Evolutionary conservation across 148 eudicot species (phyloP).

Genomic region (Chenopodium berlandieri): DNA sequence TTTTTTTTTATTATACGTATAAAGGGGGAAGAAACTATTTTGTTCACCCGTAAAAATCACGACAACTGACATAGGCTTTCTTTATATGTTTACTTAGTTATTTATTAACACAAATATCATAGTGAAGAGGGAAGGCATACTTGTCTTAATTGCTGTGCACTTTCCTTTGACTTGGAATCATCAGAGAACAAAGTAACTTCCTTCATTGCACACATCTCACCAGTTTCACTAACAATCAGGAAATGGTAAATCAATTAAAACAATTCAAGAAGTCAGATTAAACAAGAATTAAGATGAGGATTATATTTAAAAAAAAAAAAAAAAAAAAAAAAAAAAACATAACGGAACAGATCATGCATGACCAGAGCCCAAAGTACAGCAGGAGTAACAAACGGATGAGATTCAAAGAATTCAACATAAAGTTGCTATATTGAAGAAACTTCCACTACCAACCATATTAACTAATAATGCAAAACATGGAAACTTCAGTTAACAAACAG

Average conservation of each 20-base stretch:
- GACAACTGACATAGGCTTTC: not conserved
- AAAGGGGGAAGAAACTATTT: not conserved
- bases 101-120: not conserved
- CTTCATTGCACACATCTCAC: constrained; percentile 73
- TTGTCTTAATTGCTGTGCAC: constrained; percentile 53
- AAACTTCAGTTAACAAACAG: not conserved
- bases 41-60: not conserved
- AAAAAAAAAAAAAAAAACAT: too few species aligned
- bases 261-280: not conserved
- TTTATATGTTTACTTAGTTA: not conserved
- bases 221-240: constrained; percentile 44
- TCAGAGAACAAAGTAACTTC: constrained; percentile 58
- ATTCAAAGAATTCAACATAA: not conserved
- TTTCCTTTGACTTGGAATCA: constrained; percentile 56
- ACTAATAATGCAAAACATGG: not conserved
- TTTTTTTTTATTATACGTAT: too few species aligned
- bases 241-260: constrained; percentile 9
- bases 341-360: not conserved
- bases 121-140: constrained; percentile 32
- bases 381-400: not conserved
- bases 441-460: not conserved
- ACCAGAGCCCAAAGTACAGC: not conserved
- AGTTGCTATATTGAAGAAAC: not conserved
- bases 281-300: not conserved
- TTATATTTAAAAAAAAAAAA: not conserved